phyloP scores from a whole-genome alignment of 1,139 yeast species.

The Lodderomyces margitis region DNA sequence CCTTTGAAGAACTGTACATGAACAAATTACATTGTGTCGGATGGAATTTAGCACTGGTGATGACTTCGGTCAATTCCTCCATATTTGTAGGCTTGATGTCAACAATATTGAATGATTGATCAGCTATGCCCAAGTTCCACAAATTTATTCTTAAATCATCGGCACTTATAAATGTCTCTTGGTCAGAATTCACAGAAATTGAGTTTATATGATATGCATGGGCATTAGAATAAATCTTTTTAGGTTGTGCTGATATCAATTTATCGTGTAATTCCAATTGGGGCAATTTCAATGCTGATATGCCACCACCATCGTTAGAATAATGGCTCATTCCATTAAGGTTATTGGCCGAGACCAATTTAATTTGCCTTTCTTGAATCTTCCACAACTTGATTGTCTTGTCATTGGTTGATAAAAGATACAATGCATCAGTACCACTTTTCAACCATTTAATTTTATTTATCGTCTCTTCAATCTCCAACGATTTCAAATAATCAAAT shows the following conservation, averaged over 20 bases:
- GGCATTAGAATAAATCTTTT: slow-evolving; percentile 88
- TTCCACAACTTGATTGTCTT: slow-evolving; percentile 98
- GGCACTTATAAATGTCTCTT: slow-evolving; percentile 89
- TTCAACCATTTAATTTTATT: slow-evolving; percentile 97
- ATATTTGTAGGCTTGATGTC: slow-evolving; percentile 97
- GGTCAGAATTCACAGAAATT: slow-evolving; percentile 90
- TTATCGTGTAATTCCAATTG: slow-evolving; percentile 89
- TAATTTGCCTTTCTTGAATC: slow-evolving; percentile 85
- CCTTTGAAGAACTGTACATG: slow-evolving; percentile 96
- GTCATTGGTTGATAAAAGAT: slow-evolving; percentile 88
- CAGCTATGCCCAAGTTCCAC: slow-evolving; percentile 94
- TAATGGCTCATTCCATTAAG: slow-evolving; percentile 45
- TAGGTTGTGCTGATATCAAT: slow-evolving; percentile 92
- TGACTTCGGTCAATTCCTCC: slow-evolving; percentile 98
- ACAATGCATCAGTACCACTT: slow-evolving; percentile 84
- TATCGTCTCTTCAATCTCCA: slow-evolving; percentile 97
- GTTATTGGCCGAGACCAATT: slow-evolving; percentile 89
- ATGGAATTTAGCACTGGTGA: slow-evolving; percentile 97
- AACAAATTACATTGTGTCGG: slow-evolving; percentile 90
- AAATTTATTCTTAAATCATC: slow-evolving; percentile 94
- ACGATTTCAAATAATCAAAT: slow-evolving; percentile 90
- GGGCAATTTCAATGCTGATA: slow-evolving; percentile 66
- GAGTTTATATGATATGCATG: slow-evolving; percentile 98
- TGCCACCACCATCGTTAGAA: slow-evolving; percentile 16
- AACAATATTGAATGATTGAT: slow-evolving; percentile 93